phyloP scores from a whole-genome alignment of 2,329 filamentous ascomycete genomes.

The Lasiodiplodia hormozganensis region DNA sequence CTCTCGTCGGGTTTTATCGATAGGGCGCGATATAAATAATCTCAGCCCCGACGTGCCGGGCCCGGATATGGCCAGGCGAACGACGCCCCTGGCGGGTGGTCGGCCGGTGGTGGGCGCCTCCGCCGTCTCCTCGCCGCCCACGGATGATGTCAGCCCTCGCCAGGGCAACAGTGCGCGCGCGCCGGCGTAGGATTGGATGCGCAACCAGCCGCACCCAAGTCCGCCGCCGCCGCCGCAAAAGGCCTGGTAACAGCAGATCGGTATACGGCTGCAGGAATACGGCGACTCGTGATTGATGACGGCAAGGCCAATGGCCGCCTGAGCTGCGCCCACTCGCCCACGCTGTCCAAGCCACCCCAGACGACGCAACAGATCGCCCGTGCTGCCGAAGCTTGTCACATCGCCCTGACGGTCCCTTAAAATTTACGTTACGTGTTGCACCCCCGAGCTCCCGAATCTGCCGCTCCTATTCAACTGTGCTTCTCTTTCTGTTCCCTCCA shows the following conservation, averaged over 20 bases:
- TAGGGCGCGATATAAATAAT: slow-evolving; percentile 25
- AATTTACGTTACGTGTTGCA: slow-evolving; percentile 27
- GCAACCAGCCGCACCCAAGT: slow-evolving; percentile 6
- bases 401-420: slow-evolving; percentile 29
- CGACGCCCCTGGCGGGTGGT: slow-evolving; percentile 6
- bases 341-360: slow-evolving; percentile 26
- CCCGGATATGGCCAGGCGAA: slow-evolving; percentile 13
- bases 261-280: slow-evolving; percentile 15
- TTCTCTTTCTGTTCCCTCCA: slow-evolving; percentile 3
- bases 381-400: slow-evolving; percentile 23
- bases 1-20: slow-evolving; percentile 11
- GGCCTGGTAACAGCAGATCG: slow-evolving; percentile 26
- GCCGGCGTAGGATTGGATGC: neutral
- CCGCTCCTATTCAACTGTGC: slow-evolving; percentile 18
- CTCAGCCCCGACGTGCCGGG: slow-evolving; percentile 6
- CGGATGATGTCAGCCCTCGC: slow-evolving; percentile 15
- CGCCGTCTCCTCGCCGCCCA: neutral
- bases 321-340: slow-evolving; percentile 22
- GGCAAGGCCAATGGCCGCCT: slow-evolving; percentile 26
- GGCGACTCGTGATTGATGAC: slow-evolving; percentile 25
- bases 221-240: neutral
- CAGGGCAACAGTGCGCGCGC: slow-evolving; percentile 9
- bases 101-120: neutral
- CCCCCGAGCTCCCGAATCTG: slow-evolving; percentile 10
- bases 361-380: slow-evolving; percentile 24